phyloP scores from a whole-genome alignment of 805 yeast genomes.

The Komagataella pseudopastoris region DNA sequence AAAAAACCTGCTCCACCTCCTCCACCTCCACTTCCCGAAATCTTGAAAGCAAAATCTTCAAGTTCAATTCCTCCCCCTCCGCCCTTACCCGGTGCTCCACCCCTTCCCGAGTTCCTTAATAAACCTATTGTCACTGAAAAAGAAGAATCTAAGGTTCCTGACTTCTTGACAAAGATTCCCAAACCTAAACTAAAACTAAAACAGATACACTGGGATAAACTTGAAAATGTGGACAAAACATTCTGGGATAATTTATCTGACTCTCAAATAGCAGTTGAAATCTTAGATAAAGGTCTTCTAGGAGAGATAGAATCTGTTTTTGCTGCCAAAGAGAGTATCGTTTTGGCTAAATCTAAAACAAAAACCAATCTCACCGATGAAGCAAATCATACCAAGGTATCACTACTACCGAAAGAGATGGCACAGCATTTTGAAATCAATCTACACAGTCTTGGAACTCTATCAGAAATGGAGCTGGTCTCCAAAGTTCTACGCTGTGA shows the following conservation, averaged over 20 bases:
- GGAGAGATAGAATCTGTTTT: constrained; percentile 50
- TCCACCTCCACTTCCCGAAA: constrained; percentile 3
- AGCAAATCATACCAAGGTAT: constrained; percentile 30
- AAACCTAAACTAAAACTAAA: constrained; percentile 49
- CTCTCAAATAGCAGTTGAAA: constrained; percentile 28
- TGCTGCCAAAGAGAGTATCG: constrained; percentile 20
- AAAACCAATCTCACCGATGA: constrained; percentile 18
- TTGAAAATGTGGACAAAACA: constrained; percentile 43
- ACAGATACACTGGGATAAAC: constrained; percentile 75
- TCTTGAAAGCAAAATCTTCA: neutral
- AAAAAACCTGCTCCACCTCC: constrained; percentile 4
- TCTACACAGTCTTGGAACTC: constrained; percentile 44
- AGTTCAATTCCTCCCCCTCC: constrained; percentile 2
- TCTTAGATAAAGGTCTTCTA: constrained; percentile 47
- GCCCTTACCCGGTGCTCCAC: constrained; percentile 1
- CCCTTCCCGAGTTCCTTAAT: constrained; percentile 2
- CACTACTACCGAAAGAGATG: constrained; percentile 54
- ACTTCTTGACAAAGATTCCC: constrained; percentile 17
- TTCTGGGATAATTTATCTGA: constrained; percentile 46
- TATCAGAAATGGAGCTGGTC: constrained; percentile 41
- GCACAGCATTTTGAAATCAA: constrained; percentile 76
- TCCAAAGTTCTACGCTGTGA: constrained; percentile 48
- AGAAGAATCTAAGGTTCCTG: neutral
- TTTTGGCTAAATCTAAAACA: constrained; percentile 8
- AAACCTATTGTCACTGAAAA: neutral